These are phyloP conservation scores for Lyophyllum atratum DNA, from an alignment of 768 basidiomycete species.

Conservation along the genomic window DNA sequence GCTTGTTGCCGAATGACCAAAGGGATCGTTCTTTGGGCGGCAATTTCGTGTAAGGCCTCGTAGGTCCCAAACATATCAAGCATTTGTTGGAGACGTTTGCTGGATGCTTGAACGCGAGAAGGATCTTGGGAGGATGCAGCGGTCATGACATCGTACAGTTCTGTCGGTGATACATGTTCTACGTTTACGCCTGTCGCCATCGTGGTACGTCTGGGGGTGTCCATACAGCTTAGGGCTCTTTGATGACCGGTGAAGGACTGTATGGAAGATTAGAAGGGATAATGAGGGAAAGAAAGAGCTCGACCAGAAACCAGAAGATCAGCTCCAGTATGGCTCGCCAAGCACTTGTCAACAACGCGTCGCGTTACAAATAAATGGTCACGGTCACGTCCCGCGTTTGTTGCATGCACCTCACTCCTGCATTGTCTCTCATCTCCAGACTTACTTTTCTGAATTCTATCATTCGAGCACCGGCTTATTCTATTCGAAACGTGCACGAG, in stretches of 20 bases:
- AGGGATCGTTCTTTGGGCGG: conserved; percentile 59
- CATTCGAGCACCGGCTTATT: neutral
- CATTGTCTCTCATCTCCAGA: conserved; percentile 6
- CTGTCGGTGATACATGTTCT: conserved; percentile 55
- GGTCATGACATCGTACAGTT: conserved; percentile 66
- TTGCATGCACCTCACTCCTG: neutral
- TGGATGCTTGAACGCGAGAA: conserved; percentile 47
- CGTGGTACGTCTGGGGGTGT: conserved; percentile 24
- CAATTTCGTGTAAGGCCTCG: conserved; percentile 74
- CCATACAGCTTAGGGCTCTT: conserved; percentile 23
- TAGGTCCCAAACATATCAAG: conserved; percentile 71
- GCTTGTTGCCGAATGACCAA: conserved; percentile 73
- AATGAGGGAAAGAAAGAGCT: neutral
- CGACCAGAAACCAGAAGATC: conserved; percentile 2
- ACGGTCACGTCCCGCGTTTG: conserved; percentile 15
- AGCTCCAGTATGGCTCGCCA: conserved; percentile 1
- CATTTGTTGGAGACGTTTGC: conserved; percentile 66
- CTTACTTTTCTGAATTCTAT: neutral
- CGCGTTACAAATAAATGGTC: conserved; percentile 24
- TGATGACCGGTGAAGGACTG: neutral
- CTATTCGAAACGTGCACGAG: neutral
- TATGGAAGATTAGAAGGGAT: neutral
- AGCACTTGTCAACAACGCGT: conserved; percentile 50
- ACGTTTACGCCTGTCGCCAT: conserved; percentile 34
- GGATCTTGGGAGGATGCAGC: conserved; percentile 78